Evolutionary conservation across 306 rosid genomes (phyloP).

Genomic region (Neltuma alba): DNA sequence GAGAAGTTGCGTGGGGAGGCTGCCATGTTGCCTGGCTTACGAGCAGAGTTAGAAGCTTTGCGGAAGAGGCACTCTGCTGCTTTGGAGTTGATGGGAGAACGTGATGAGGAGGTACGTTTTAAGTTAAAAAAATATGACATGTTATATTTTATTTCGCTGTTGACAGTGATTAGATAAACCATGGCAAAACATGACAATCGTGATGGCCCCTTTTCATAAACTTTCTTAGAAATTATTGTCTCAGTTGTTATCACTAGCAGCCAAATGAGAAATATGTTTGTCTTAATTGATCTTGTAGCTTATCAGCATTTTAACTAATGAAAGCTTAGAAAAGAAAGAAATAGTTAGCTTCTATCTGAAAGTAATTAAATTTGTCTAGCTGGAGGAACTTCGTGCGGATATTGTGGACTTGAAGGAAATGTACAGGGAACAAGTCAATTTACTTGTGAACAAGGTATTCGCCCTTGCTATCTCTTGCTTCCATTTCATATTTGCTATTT

Average conservation of each 20-base stretch:
- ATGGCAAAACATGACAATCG: not conserved
- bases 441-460: slow-evolving; percentile 92
- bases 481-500: not conserved
- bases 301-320: not conserved
- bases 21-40: slow-evolving; percentile 74
- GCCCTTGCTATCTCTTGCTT: not conserved
- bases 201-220: not conserved
- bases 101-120: slow-evolving; percentile 89
- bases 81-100: slow-evolving; percentile 99
- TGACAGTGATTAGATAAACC: not conserved
- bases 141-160: not conserved
- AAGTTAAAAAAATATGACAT: not conserved
- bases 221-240: not conserved
- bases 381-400: slow-evolving; percentile 99
- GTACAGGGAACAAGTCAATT: slow-evolving; percentile 98
- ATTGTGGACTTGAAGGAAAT: slow-evolving; percentile 97
- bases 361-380: slow-evolving; percentile 54
- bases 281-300: slow-evolving; percentile 14
- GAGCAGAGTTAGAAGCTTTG: slow-evolving; percentile 90
- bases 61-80: slow-evolving; percentile 99
- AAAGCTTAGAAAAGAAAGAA: not conserved
- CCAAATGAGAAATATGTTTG: not conserved
- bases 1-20: slow-evolving; percentile 92
- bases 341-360: slow-evolving; percentile 20
- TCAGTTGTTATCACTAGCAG: not conserved